Conservation (phyloP, 768 basidiomycete genomes). For the Lactarius trivialis region DNA sequence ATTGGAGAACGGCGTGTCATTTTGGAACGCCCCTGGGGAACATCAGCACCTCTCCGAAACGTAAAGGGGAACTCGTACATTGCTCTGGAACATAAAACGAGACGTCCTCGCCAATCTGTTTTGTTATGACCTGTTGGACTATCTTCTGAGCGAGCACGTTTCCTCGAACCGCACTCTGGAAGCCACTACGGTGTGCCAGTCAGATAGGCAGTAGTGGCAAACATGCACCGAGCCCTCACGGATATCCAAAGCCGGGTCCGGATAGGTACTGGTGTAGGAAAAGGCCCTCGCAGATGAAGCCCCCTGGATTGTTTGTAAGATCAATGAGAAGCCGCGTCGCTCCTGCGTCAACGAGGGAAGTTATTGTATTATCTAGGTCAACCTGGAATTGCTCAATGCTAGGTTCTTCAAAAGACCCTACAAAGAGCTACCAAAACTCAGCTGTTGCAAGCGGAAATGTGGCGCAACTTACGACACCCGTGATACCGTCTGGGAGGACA, state of each 20-base stretch:
- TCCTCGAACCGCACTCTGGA: slow-evolving; percentile 47
- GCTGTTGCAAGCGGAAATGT: background rate
- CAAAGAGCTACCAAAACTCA: slow-evolving; percentile 42
- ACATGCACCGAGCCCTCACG: slow-evolving; percentile 34
- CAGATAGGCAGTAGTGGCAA: background rate
- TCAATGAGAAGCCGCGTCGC: slow-evolving; percentile 51
- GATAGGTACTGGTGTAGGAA: slow-evolving; percentile 56
- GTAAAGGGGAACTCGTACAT: slow-evolving; percentile 33
- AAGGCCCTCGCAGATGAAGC: slow-evolving; percentile 58
- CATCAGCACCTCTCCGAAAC: background rate
- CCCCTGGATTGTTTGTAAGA: slow-evolving; percentile 53
- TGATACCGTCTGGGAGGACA: slow-evolving; percentile 50
- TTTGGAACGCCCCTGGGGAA: slow-evolving; percentile 30
- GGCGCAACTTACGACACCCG: slow-evolving; percentile 45
- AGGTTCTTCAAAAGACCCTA: slow-evolving; percentile 50
- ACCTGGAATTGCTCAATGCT: slow-evolving; percentile 40
- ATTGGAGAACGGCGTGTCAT: slow-evolving; percentile 28
- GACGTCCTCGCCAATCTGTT: slow-evolving; percentile 33
- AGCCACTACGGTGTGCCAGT: slow-evolving; percentile 38
- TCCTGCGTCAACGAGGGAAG: slow-evolving; percentile 40
- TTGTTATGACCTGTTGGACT: slow-evolving; percentile 44
- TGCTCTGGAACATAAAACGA: slow-evolving; percentile 49
- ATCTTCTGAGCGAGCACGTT: slow-evolving; percentile 56
- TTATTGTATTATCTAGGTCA: slow-evolving; percentile 42
- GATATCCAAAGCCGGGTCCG: slow-evolving; percentile 46